Conservation (phyloP, 2,329 filamentous ascomycete species). For the Monilinia fructicola region DNA sequence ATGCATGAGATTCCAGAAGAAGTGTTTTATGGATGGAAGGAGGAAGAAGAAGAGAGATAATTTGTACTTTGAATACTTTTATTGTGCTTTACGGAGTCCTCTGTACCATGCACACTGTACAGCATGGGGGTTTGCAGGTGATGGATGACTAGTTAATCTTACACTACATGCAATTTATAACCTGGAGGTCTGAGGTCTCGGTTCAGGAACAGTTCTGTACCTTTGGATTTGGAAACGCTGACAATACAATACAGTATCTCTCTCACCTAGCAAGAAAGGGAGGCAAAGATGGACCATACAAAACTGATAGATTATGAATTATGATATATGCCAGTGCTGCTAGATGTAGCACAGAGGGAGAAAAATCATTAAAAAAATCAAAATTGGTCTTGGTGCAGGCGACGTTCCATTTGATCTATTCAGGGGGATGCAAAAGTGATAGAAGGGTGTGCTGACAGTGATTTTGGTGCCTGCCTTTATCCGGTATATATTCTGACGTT, state of each 20-base stretch:
- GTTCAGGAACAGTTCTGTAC: constrained; percentile 16
- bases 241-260: background rate
- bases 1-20: constrained; percentile 16
- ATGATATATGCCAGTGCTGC: constrained; percentile 10
- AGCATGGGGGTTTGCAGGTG: constrained; percentile 13
- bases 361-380: background rate
- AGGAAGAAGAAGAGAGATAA: constrained; percentile 20
- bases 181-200: constrained; percentile 6
- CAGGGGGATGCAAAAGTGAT: background rate
- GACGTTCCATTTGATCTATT: constrained; percentile 17
- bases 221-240: constrained; percentile 13
- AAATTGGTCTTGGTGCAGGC: constrained; percentile 12
- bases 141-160: no score
- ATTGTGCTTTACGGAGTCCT: no score
- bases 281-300: constrained; percentile 5
- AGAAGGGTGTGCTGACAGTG: constrained; percentile 15
- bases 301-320: background rate
- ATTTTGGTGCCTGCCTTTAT: constrained; percentile 5
- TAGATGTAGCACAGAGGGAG: background rate
- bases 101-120: no score
- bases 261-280: background rate
- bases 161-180: constrained; percentile 12
- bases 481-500: constrained; percentile 9
- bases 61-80: background rate
- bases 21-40: constrained; percentile 14